phyloP scores from a whole-genome alignment of 495 filamentous ascomycete species.

The Penicillium diatomitis region DNA sequence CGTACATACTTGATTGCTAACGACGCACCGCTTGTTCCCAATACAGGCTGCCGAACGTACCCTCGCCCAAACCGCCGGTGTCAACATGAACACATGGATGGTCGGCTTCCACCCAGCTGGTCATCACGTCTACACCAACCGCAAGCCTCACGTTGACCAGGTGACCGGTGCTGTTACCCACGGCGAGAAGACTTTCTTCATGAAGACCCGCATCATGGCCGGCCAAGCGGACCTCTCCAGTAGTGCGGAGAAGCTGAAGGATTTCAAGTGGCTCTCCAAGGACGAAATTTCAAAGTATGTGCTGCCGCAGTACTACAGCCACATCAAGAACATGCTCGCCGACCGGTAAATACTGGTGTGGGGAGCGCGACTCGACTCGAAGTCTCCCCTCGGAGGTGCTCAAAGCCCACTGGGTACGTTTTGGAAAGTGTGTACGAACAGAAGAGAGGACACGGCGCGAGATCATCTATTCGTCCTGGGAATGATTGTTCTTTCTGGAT shows the following conservation, averaged over 20 bases:
- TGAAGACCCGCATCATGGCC: slow-evolving; percentile 91
- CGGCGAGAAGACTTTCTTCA: slow-evolving; percentile 86
- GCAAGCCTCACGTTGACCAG: slow-evolving; percentile 26
- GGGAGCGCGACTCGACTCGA: neutral
- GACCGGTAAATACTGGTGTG: slow-evolving; percentile 45
- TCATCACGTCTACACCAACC: slow-evolving; percentile 51
- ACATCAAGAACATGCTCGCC: slow-evolving; percentile 71
- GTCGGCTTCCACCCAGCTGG: slow-evolving; percentile 86
- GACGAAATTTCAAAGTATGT: slow-evolving; percentile 70
- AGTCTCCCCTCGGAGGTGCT: too few species aligned
- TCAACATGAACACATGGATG: slow-evolving; percentile 99
- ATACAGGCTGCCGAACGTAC: slow-evolving; percentile 70
- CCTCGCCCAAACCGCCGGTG: slow-evolving; percentile 64
- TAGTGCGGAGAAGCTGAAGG: slow-evolving; percentile 62
- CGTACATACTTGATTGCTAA: neutral
- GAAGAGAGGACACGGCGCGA: neutral
- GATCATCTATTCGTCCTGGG: neutral
- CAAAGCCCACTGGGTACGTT: neutral
- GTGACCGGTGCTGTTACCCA: slow-evolving; percentile 21
- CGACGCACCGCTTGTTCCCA: slow-evolving; percentile 2
- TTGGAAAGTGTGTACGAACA: slow-evolving; percentile 5
- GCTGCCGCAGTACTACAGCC: slow-evolving; percentile 54
- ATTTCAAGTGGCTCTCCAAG: slow-evolving; percentile 88
- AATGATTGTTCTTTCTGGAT: slow-evolving; percentile 2
- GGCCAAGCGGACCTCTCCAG: slow-evolving; percentile 76